A percentile compares a stretch with the other conserved stretches of the same genome.
Conservation (phyloP, 1,284 basidiomycete genomes). For the Pterulicium gracile region DNA sequence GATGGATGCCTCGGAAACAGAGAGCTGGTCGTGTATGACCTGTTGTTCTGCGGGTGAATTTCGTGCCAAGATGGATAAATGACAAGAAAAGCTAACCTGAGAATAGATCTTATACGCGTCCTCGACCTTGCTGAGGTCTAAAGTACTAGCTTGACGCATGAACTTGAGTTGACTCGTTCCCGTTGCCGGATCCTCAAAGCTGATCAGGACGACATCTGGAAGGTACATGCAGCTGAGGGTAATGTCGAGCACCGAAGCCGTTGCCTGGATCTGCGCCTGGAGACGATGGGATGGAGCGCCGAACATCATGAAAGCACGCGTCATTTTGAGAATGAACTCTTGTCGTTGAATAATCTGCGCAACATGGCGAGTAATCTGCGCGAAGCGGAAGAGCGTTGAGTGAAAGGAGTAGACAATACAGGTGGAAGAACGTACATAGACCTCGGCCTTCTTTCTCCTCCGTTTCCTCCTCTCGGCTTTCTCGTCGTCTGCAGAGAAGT, state of each 20-base stretch:
- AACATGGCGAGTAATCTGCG: conserved; percentile 81
- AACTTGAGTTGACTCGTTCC: conserved; percentile 84
- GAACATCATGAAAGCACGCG: conserved; percentile 92
- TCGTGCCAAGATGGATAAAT: neutral
- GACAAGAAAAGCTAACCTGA: conserved; percentile 37
- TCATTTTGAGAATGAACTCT: conserved; percentile 84
- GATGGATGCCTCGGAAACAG: conserved; percentile 69
- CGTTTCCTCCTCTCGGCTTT: conserved; percentile 22
- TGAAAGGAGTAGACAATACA: conserved; percentile 4
- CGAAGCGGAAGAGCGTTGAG: conserved; percentile 3
- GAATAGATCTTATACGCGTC: conserved; percentile 75
- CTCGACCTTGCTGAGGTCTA: conserved; percentile 72
- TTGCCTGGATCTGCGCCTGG: conserved; percentile 79
- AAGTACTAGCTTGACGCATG: conserved; percentile 64
- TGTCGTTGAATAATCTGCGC: conserved; percentile 82
- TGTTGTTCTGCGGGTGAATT: conserved; percentile 14
- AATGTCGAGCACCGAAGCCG: conserved; percentile 78
- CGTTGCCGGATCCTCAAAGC: conserved; percentile 64
- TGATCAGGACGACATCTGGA: conserved; percentile 66
- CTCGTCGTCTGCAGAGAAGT: conserved; percentile 16
- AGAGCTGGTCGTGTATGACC: conserved; percentile 82
- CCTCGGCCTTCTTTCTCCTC: conserved; percentile 68
- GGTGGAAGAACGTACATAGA: conserved; percentile 46
- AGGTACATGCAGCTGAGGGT: conserved; percentile 80
- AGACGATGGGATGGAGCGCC: conserved; percentile 86